Evolutionary conservation across 2,329 filamentous ascomycete species (phyloP).

Genomic region (Hypoxylon sp.): DNA sequence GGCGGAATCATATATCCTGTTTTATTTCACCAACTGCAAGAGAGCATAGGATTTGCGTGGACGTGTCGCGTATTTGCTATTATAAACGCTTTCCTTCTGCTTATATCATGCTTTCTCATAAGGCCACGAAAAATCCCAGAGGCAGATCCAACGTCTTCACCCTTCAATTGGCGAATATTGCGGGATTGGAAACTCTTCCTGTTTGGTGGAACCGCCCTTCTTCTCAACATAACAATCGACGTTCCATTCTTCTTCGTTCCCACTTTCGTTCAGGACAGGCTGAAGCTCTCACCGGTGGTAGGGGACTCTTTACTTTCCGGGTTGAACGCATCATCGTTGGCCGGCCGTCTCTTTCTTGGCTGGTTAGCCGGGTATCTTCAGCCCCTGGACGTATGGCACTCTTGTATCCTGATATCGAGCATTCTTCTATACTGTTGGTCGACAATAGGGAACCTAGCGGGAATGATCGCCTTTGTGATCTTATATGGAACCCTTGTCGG

Average conservation of each 20-base stretch:
- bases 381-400: constrained; percentile 51
- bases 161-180: constrained; percentile 30
- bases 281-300: constrained; percentile 4
- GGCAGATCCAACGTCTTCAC: neutral
- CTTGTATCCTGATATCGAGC: constrained; percentile 47
- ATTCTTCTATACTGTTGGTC: constrained; percentile 53
- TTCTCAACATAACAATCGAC: constrained; percentile 55
- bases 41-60: constrained; percentile 66
- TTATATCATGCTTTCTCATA: constrained; percentile 43
- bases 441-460: constrained; percentile 41
- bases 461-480: constrained; percentile 51
- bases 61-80: constrained; percentile 60
- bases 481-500: constrained; percentile 55
- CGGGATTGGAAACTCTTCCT: constrained; percentile 50
- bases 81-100: constrained; percentile 51
- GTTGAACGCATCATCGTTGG: constrained; percentile 55
- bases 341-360: constrained; percentile 55
- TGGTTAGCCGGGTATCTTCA: constrained; percentile 51
- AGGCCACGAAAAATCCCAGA: neutral
- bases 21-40: constrained; percentile 59
- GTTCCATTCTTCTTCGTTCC: constrained; percentile 55
- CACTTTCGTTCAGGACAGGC: constrained; percentile 30
- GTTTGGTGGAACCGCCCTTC: constrained; percentile 48
- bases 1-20: constrained; percentile 52
- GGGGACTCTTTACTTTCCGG: constrained; percentile 51